Base-by-base conservation (phyloP, 108 stramenopile species). In the Poteriospumella lacustris region DNA sequence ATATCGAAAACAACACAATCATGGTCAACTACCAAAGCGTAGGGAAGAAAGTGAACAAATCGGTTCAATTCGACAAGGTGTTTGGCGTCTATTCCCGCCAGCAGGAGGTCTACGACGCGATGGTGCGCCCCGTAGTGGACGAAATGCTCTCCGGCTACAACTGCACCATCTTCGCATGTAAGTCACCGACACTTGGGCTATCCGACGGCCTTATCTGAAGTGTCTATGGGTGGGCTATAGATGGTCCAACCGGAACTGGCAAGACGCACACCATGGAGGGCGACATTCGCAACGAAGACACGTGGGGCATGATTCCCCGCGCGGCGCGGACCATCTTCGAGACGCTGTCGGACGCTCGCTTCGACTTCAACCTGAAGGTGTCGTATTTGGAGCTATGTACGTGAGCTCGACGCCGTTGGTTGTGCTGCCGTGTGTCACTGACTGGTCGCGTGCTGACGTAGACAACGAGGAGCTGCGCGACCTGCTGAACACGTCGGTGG, bases 191-290 rank as follows among this genome's bases (percentile, higher is more conserved):
- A n/a, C n/a, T n/a, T n/a, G n/a, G n/a, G n/a, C n/a, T n/a, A n/a
- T n/a, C n/a, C n/a, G n/a, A n/a, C n/a, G n/a, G n/a, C n/a, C n/a
- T n/a, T n/a, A n/a, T n/a, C n/a, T n/a, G n/a, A n/a, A n/a, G n/a
- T n/a, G n/a, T n/a, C n/a, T n/a, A n/a, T n/a, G n/a, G n/a, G n/a
- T n/a, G n/a, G n/a, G n/a, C n/a, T n/a, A n/a, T n/a, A n/a, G n/a
- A 64, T 33, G 60, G 60, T 31, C 60, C 15, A 64, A 64, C 60
- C 2, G 75, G 75, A 1, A 76, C 75, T 2, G 75, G 75, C 44
- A 76, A 76, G 36, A 76, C 75, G n/a, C 44, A 76, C 58, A 76
- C 75, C 1, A 76, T 76, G 75, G 42, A 43, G 28, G 72, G 3
- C 2, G 56, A 52, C 31, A 2, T 34, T 26, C 28, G 28, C 28